Evolutionary conservation across 371 early-diverging fungal genomes (phyloP).

Genomic region (Mortierella sp.): DNA sequence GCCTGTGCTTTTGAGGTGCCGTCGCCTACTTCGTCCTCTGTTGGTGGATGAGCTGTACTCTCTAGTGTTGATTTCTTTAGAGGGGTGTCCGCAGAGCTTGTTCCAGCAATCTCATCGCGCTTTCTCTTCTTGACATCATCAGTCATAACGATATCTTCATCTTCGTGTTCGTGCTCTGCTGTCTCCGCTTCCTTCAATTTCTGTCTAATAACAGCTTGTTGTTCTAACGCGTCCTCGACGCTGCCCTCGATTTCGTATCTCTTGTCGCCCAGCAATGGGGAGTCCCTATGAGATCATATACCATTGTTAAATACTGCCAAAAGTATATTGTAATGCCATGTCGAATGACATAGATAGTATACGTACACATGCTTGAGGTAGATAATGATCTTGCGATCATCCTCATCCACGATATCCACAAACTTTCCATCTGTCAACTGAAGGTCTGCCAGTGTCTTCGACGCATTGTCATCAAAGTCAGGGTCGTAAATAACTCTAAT

Average conservation of each 20-base stretch:
- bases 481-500: constrained; percentile 87
- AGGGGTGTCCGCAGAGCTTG: constrained; percentile 4
- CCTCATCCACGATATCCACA: constrained; percentile 68
- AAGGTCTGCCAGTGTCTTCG: constrained; percentile 67
- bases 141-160: constrained; percentile 24
- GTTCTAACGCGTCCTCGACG: constrained; percentile 30
- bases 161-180: constrained; percentile 14
- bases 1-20: constrained; percentile 35
- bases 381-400: constrained; percentile 47
- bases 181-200: constrained; percentile 24
- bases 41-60: constrained; percentile 25
- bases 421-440: constrained; percentile 70
- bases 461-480: constrained; percentile 90
- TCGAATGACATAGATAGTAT: neutral
- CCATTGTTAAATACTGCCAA: neutral
- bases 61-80: constrained; percentile 30
- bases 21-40: constrained; percentile 25
- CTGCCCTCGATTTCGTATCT: constrained; percentile 36
- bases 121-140: constrained; percentile 35
- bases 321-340: neutral
- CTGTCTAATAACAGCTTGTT: constrained; percentile 20
- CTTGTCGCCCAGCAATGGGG: constrained; percentile 13
- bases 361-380: constrained; percentile 46
- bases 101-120: constrained; percentile 13
- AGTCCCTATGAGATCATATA: neutral